Conservation (phyloP, 2,329 filamentous ascomycete species). For the Verticillium isaacii region DNA sequence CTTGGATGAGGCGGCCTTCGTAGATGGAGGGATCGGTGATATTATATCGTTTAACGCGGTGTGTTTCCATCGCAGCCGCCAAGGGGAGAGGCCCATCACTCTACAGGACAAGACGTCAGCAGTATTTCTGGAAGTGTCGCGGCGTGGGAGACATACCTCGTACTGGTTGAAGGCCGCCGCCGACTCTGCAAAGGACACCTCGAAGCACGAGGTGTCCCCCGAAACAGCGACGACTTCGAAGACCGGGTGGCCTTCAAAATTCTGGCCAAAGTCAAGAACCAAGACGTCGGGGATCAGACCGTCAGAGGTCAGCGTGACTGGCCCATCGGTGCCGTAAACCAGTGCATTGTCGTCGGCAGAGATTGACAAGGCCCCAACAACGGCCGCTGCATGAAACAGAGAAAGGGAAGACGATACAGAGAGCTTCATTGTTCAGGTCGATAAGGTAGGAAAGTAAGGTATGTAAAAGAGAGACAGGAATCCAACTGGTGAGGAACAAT, state of each 20-base stretch:
- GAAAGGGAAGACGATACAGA: background rate
- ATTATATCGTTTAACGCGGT: constrained; percentile 26
- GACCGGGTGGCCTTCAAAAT: constrained; percentile 2
- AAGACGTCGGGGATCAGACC: background rate
- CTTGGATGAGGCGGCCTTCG: constrained; percentile 28
- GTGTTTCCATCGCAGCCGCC: background rate
- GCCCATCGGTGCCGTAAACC: background rate
- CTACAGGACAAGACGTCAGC: background rate
- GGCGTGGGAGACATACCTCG: background rate
- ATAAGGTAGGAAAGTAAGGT: background rate
- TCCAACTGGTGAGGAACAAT: no score
- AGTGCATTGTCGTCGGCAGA: background rate
- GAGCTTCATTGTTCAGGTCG: background rate
- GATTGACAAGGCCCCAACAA: background rate
- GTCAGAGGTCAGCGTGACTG: background rate
- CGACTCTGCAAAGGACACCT: constrained; percentile 3
- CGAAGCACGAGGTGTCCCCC: constrained; percentile 3
- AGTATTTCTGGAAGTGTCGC: background rate
- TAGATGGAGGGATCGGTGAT: constrained; percentile 17
- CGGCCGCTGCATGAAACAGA: background rate
- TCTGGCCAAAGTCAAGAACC: constrained; percentile 5
- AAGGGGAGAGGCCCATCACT: background rate
- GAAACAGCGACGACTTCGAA: constrained; percentile 5
- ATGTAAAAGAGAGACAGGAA: background rate
- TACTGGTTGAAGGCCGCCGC: background rate